phyloP scores from a whole-genome alignment of 202 grass and related monocot genomes.

The Digitaria exilis region DNA sequence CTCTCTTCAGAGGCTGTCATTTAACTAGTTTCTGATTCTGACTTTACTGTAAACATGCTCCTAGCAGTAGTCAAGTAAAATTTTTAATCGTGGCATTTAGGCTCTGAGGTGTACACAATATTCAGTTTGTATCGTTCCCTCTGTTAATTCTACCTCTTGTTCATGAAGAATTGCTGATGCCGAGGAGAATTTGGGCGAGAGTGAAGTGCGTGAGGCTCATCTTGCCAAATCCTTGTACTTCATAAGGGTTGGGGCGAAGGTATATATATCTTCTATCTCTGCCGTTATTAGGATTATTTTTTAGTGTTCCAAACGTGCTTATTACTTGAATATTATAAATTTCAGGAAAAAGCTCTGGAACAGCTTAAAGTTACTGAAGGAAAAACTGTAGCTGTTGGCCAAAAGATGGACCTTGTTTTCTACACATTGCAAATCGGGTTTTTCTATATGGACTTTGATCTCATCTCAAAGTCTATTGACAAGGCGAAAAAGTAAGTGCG shows the following conservation, averaged over 20 bases:
- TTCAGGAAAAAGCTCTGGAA: conserved; percentile 88
- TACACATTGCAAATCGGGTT: conserved; percentile 86
- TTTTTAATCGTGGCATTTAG: background rate
- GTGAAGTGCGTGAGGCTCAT: conserved; percentile 99
- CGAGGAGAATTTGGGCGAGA: conserved; percentile 98
- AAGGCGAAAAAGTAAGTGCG: conserved; percentile 87
- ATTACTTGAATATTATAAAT: conserved; percentile 34
- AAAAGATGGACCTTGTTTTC: conserved; percentile 99
- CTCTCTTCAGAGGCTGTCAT: background rate
- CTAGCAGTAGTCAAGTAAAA: conserved; percentile 5
- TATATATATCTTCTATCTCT: conserved; percentile 30
- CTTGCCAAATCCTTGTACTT: conserved; percentile 88
- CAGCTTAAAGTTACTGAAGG: conserved; percentile 95
- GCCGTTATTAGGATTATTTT: background rate
- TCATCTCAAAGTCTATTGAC: conserved; percentile 96
- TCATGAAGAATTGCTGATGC: conserved; percentile 85
- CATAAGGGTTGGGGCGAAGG: conserved; percentile 89
- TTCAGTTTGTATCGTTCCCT: conserved; percentile 10
- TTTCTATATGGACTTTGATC: conserved; percentile 99
- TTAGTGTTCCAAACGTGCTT: background rate
- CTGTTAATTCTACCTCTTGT: conserved; percentile 24
- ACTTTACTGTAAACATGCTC: background rate
- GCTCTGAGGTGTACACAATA: background rate
- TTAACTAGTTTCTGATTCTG: conserved; percentile 4
- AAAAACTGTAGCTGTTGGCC: conserved; percentile 95